Conservation (phyloP, 1,284 basidiomycete species). For the Ganoderma sinense region DNA sequence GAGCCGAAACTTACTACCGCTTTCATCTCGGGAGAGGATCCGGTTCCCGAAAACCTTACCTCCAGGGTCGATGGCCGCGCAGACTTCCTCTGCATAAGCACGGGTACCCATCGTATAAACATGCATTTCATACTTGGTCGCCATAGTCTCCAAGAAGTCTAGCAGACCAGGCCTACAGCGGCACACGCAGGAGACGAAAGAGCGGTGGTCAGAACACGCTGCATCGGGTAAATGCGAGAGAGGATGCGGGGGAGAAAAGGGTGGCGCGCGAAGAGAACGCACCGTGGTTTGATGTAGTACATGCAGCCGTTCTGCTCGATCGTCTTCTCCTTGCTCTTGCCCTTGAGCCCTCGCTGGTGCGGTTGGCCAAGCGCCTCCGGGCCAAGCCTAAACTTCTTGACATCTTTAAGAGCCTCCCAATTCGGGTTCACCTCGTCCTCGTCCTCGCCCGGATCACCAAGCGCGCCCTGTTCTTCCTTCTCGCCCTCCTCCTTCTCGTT, state of each 20-base stretch:
- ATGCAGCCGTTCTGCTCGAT: slow-evolving; percentile 84
- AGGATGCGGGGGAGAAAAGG: background rate
- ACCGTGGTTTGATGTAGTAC: slow-evolving; percentile 97
- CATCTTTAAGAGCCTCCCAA: slow-evolving; percentile 88
- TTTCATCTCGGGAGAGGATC: slow-evolving; percentile 94
- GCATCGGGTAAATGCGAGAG: background rate
- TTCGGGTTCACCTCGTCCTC: slow-evolving; percentile 85
- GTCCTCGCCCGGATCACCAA: slow-evolving; percentile 42
- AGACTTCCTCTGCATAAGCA: slow-evolving; percentile 96
- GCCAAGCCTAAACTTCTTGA: slow-evolving; percentile 86
- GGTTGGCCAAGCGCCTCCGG: slow-evolving; percentile 75
- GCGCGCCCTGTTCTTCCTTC: slow-evolving; percentile 27
- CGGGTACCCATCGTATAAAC: slow-evolving; percentile 99
- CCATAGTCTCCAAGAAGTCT: slow-evolving; percentile 77
- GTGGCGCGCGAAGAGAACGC: slow-evolving; percentile 6
- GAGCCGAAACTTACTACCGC: slow-evolving; percentile 74
- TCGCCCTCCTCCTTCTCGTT: slow-evolving; percentile 13
- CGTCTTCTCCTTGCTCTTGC: slow-evolving; percentile 66
- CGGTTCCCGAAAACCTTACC: slow-evolving; percentile 88
- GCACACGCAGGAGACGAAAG: slow-evolving; percentile 10
- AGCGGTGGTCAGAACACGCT: background rate
- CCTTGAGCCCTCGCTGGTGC: slow-evolving; percentile 48
- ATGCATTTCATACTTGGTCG: slow-evolving; percentile 94
- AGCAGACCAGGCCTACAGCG: slow-evolving; percentile 82
- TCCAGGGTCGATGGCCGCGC: slow-evolving; percentile 91